Percentiles rank a stretch among this genome's conserved stretches.
Evolutionary conservation across 345 rosid genomes (phyloP).

Genomic region (Camelina neglecta): DNA sequence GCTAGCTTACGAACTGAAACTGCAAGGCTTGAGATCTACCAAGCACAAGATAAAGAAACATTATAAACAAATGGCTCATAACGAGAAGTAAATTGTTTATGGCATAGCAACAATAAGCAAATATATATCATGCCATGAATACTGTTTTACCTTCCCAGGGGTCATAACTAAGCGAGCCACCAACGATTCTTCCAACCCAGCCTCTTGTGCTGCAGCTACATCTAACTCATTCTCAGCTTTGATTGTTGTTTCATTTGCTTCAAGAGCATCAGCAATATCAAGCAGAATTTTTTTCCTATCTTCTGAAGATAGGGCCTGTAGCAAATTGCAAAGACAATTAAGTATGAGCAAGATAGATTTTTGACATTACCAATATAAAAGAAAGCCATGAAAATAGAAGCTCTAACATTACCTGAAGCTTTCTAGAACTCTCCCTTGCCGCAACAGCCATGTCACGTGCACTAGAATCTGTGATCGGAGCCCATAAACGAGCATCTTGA

Average conservation of each 20-base stretch:
- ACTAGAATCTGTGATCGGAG: conserved; percentile 55
- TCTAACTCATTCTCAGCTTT: conserved; percentile 77
- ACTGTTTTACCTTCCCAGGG: conserved; percentile 70
- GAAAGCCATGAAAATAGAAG: conserved; percentile 1
- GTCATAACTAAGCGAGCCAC: conserved; percentile 78
- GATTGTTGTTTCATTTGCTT: conserved; percentile 72
- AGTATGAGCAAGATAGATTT: conserved; percentile 20
- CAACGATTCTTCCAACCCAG: conserved; percentile 76
- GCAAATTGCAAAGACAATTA: conserved; percentile 29
- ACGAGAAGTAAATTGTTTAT: conserved; percentile 4
- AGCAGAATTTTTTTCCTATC: conserved; percentile 75
- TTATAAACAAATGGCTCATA: conserved; percentile 9
- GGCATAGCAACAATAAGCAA: background rate
- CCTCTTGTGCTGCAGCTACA: conserved; percentile 72
- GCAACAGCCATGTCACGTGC: conserved; percentile 91
- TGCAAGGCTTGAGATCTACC: conserved; percentile 80
- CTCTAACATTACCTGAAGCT: conserved; percentile 70
- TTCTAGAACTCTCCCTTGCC: conserved; percentile 90
- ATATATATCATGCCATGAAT: background rate
- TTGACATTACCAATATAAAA: background rate
- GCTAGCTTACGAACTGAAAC: conserved; percentile 83
- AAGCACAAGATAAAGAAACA: conserved; percentile 22
- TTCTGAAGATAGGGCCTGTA: conserved; percentile 81
- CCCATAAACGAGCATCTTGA: conserved; percentile 83
- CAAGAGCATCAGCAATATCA: conserved; percentile 81